Evolutionary conservation across 768 basidiomycete species (phyloP).

Genomic region (Clitopilus passeckerianus): DNA sequence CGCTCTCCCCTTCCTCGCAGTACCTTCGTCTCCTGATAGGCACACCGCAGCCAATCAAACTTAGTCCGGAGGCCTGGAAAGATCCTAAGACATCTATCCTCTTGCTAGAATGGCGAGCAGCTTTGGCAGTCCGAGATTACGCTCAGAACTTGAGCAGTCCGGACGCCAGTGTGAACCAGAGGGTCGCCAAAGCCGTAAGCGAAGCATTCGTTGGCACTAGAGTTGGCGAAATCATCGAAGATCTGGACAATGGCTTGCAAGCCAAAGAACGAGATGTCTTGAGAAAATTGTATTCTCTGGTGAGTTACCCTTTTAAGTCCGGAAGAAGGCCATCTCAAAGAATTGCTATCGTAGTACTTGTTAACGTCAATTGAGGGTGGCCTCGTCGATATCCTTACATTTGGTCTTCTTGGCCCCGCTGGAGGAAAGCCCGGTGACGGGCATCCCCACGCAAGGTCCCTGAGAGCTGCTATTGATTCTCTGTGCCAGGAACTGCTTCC

Average conservation of each 20-base stretch:
- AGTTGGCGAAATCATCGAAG: conserved; percentile 43
- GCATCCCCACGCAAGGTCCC: conserved; percentile 27
- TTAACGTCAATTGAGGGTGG: conserved; percentile 51
- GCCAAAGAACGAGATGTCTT: neutral
- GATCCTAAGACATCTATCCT: conserved; percentile 33
- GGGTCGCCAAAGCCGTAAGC: conserved; percentile 57
- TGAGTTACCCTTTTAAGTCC: conserved; percentile 17
- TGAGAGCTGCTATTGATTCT: conserved; percentile 46
- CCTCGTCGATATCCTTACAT: conserved; percentile 56
- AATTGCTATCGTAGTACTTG: conserved; percentile 35
- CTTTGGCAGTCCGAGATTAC: conserved; percentile 45
- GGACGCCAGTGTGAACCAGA: conserved; percentile 53
- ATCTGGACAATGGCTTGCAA: conserved; percentile 13
- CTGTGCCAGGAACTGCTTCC: conserved; percentile 52
- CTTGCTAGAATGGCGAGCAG: conserved; percentile 65
- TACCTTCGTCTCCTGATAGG: conserved; percentile 51
- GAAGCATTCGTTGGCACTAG: conserved; percentile 64
- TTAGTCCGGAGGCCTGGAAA: conserved; percentile 23
- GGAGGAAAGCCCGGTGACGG: conserved; percentile 4
- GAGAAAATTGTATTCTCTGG: conserved; percentile 37
- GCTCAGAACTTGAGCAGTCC: conserved; percentile 28
- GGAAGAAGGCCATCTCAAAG: neutral
- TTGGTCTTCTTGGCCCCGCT: conserved; percentile 32
- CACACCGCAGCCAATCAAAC: conserved; percentile 13
- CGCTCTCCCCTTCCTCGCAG: conserved; percentile 41